Percentiles rank a stretch among this genome's conserved stretches.
Evolutionary conservation across 2,329 filamentous ascomycete genomes (phyloP).

Genomic region (Alternaria metachromatica): DNA sequence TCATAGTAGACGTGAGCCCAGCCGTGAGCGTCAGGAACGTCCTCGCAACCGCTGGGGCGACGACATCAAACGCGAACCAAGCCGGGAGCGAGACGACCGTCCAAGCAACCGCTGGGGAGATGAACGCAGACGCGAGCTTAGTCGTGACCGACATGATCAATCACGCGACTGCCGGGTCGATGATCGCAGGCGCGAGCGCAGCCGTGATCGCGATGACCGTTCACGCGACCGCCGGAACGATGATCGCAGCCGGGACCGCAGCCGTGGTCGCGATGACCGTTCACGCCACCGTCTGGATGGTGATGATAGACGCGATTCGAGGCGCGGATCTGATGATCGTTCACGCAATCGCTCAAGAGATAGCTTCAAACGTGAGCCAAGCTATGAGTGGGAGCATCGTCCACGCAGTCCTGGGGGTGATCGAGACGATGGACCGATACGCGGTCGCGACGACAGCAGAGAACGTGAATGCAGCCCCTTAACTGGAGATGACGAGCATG

Average conservation of each 20-base stretch:
- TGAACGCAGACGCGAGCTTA: neutral
- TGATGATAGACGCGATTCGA: neutral
- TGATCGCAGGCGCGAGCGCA: neutral
- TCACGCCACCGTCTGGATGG: neutral
- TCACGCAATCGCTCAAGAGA: neutral
- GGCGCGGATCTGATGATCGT: neutral
- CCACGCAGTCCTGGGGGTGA: neutral
- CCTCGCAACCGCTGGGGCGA: neutral
- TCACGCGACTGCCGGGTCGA: neutral
- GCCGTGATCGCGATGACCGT: neutral
- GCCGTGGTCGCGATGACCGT: neutral
- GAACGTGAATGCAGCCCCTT: neutral
- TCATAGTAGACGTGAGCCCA: neutral
- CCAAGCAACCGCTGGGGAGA: neutral
- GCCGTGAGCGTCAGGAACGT: neutral
- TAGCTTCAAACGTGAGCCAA: neutral
- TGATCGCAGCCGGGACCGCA: neutral
- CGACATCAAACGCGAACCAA: neutral
- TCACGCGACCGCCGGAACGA: neutral
- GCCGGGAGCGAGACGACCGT: neutral
- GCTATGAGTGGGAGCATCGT: neutral
- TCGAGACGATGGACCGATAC: neutral
- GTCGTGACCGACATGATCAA: neutral
- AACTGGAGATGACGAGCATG: neutral
- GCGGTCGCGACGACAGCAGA: neutral